Evolutionary conservation across 345 rosid genomes (phyloP), one percentile per base, ranked within the genome.

Genomic region (Odontarrhena argentea): DNA sequence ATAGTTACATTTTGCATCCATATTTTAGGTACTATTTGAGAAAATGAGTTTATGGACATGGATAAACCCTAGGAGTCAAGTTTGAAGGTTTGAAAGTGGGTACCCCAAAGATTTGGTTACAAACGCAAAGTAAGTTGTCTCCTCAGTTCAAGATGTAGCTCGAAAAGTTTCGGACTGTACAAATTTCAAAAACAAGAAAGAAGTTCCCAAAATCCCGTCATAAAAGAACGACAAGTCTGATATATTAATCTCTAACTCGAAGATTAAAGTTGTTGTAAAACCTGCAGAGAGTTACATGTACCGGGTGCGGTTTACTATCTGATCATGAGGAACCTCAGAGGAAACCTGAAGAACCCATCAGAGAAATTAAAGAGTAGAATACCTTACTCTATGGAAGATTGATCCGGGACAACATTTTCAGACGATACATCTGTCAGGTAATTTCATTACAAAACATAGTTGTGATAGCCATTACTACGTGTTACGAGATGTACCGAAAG

Each of bases 381-480:
- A 68, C 79, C 91, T 81, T 76, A 86, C 80, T 6, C 87, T 91
- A 11, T 85, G 86, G 96, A 86, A 79, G 78, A 81, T 96, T 77
- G 78, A 80, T 74, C 89, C 91, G 9, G 91, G 87, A 57, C 88
- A 87, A 67, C 97, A 94, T 76, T 87, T 87, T 72, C 96, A 86
- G 80, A 83, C 82, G 75, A 94, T 94, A 74, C 76, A 88, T 65
- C 87, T 94, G 32, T 81, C 97, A 3, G 79, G 85, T 79, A 91
- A 88, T 78, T 68, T 94, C 69, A 82, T 91, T 60, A 83, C 89
- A 6, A 96, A 91, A 65, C 99, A 94, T 70, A 87, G 81, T 75
- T 94, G 97, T 34, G 97, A 87, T 69, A 86, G 86, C 80, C 99
- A 94, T 76, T 85, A 83, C 78, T 83, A 78, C 3, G 97, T 96